These are phyloP conservation scores for Fusarium multiceps DNA, from an alignment of 2,329 filamentous ascomycete genomes.

Conservation along the genomic window DNA sequence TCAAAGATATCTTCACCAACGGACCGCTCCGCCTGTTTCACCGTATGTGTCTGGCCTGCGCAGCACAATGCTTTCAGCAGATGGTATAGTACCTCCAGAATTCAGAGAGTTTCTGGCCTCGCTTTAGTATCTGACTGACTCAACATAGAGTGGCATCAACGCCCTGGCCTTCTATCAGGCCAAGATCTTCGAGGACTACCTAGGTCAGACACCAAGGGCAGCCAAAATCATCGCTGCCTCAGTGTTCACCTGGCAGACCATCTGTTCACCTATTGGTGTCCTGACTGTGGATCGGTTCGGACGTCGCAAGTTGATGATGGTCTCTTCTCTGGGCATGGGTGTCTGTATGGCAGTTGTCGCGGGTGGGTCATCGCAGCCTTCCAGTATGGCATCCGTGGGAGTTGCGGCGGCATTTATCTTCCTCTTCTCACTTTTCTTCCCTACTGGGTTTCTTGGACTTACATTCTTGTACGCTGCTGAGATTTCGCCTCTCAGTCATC, in stretches of 20 bases:
- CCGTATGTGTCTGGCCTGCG: constrained; percentile 5
- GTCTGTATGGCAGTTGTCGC: constrained; percentile 13
- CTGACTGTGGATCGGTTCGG: background rate
- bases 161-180: constrained; percentile 6
- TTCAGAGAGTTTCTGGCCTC: no score
- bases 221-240: constrained; percentile 15
- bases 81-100: background rate
- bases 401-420: constrained; percentile 1
- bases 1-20: constrained; percentile 1
- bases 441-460: constrained; percentile 7
- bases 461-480: constrained; percentile 8
- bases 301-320: constrained; percentile 10
- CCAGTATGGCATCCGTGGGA: background rate
- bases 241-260: background rate
- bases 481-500: constrained; percentile 3
- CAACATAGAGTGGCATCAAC: background rate
- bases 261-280: background rate
- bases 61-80: constrained; percentile 7
- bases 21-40: constrained; percentile 1
- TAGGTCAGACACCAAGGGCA: background rate
- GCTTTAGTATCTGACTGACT: no score
- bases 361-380: background rate
- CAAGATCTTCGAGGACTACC: constrained; percentile 12
- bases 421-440: constrained; percentile 9
- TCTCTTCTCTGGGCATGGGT: background rate